A percentile compares a stretch with the other conserved stretches of the same genome.
Evolutionary conservation across 257 asterid species (phyloP).

Genomic region (Apocynum venetum): DNA sequence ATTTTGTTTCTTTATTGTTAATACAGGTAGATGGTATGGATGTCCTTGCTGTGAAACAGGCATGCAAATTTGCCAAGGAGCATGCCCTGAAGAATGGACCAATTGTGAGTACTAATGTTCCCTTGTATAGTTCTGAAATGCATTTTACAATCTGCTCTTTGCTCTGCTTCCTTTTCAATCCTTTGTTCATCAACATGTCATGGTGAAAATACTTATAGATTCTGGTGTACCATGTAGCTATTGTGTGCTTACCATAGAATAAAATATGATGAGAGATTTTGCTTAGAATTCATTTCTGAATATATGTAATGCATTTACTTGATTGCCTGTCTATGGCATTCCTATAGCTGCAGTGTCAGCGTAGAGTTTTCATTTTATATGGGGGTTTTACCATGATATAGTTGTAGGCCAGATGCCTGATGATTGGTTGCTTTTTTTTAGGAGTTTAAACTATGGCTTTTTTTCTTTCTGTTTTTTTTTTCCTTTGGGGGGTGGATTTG

Average conservation of each 20-base stretch:
- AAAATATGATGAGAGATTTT: not conserved
- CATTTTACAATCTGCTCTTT: not conserved
- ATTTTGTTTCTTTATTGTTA: not conserved
- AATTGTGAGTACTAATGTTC: slow-evolving; percentile 51
- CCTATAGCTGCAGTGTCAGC: not conserved
- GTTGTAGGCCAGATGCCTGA: not conserved
- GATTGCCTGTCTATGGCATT: not conserved
- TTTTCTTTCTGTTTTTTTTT: too few species aligned
- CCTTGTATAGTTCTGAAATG: not conserved
- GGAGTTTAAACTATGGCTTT: too few species aligned
- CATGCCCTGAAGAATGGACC: slow-evolving; percentile 93
- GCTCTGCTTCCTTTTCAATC: not conserved
- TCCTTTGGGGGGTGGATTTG: not conserved
- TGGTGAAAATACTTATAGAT: not conserved
- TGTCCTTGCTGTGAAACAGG: slow-evolving; percentile 94
- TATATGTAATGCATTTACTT: not conserved
- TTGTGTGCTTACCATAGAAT: too few species aligned
- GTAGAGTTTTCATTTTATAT: not conserved
- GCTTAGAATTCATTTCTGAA: not conserved
- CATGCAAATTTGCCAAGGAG: slow-evolving; percentile 95
- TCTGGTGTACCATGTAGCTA: not conserved
- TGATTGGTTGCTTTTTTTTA: not conserved
- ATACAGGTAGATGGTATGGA: slow-evolving; percentile 98
- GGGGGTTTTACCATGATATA: not conserved
- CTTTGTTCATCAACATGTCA: not conserved